These are phyloP conservation scores for Gillenia trifoliata DNA, from an alignment of 306 rosid species.

Conservation along the genomic window DNA sequence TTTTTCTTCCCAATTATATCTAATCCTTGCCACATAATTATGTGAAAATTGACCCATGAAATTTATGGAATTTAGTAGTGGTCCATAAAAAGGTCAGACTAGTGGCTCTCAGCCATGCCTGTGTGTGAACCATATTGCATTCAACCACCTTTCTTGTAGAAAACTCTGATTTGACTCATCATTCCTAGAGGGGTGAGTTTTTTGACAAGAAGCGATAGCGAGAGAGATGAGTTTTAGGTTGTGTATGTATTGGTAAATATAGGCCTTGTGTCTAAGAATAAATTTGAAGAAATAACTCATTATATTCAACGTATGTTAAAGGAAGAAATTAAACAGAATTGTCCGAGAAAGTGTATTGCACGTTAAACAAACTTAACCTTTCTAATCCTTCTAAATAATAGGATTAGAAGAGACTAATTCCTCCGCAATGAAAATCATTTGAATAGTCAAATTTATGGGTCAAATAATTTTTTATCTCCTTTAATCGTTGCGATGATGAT, in stretches of 20 bases:
- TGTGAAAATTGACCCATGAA: background rate
- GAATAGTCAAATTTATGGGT: background rate
- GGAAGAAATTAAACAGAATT: no score
- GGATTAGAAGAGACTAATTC: no score
- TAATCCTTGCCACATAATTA: background rate
- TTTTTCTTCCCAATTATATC: background rate
- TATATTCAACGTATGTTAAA: no score
- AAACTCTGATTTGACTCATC: no score
- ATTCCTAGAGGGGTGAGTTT: background rate
- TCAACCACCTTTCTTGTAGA: no score
- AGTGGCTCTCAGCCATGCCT: background rate
- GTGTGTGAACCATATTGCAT: background rate
- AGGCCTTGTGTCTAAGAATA: no score
- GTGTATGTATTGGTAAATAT: no score
- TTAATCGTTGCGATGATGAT: background rate
- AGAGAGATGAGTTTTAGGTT: no score
- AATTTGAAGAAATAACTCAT: no score
- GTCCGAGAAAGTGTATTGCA: background rate
- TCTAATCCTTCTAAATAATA: no score
- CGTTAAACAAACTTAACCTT: background rate
- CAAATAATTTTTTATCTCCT: background rate
- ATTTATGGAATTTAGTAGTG: background rate
- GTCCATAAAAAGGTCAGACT: background rate
- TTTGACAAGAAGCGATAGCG: no score
- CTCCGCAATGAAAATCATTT: no score